These are phyloP conservation scores for Gossypium thurberi DNA, from an alignment of 345 rosid species.

Conservation along the genomic window DNA sequence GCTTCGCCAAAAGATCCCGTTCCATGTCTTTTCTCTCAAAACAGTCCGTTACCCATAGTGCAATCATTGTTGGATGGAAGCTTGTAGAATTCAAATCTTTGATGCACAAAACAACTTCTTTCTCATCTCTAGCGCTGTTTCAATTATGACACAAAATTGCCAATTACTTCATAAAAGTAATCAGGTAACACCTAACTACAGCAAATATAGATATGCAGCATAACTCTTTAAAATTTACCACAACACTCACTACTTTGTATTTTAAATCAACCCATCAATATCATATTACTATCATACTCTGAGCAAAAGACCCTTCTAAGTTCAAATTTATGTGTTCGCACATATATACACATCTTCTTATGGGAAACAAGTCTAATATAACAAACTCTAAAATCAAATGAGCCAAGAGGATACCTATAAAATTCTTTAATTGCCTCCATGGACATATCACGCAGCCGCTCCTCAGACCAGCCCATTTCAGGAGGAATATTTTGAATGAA, in stretches of 20 bases:
- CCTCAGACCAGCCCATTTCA: slow-evolving; percentile 56
- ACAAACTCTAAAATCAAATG: background rate
- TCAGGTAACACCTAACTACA: too few species aligned
- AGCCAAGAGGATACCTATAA: slow-evolving; percentile 55
- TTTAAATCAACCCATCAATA: too few species aligned
- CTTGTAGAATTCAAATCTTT: slow-evolving; percentile 70
- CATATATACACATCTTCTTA: background rate
- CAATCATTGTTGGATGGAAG: slow-evolving; percentile 81
- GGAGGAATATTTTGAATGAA: slow-evolving; percentile 34
- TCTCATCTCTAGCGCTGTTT: slow-evolving; percentile 84
- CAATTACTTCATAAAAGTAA: background rate
- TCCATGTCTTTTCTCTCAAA: slow-evolving; percentile 93
- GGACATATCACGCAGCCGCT: slow-evolving; percentile 48
- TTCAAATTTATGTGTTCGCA: background rate
- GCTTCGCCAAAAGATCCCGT: slow-evolving; percentile 74
- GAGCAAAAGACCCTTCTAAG: too few species aligned
- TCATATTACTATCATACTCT: too few species aligned
- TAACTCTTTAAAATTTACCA: too few species aligned
- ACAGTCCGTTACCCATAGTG: slow-evolving; percentile 88
- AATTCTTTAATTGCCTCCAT: slow-evolving; percentile 78
- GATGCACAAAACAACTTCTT: slow-evolving; percentile 78
- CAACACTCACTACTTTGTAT: too few species aligned
- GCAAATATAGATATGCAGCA: background rate
- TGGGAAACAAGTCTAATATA: background rate
- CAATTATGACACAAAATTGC: background rate